Evolutionary conservation across 768 basidiomycete genomes (phyloP), one percentile per base, ranked within the genome.

Genomic region (Imleria badia): DNA sequence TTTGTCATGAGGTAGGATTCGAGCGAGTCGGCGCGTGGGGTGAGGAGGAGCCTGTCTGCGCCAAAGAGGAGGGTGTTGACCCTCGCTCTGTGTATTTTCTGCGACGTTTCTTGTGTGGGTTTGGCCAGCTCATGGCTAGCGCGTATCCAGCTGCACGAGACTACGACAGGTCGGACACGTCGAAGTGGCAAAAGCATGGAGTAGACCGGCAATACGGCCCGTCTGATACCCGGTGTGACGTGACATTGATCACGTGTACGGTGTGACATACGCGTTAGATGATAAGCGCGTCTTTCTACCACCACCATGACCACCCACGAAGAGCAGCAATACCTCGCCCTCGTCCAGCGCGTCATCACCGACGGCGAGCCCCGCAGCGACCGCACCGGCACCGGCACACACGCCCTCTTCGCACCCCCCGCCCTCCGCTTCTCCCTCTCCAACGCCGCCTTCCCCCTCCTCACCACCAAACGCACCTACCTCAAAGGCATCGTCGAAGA

Each of bases 381-480:
- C 67, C 85, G 96, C 45, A 99, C 96, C 0, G 96, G 96, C 17
- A 98, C 96, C 0, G 96, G 96, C 50, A 98, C 95, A 11, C 74
- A 91, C 61, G 87, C 95, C 46, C 69, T 96, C 68, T 98, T 99
- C 67, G 95, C 94, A 0, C 96, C 96, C 7, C 89, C 87, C 3
- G 79, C 86, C 13, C 76, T 99, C 47, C 89, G 94, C 15, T 99
- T 99, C 79, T 89, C 90, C 15, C 87, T 98, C 52, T 74, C 81
- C 7, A 68, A 89, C 68, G 74, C 78, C 48, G 82, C 86, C 5
- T 78, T 99, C 5, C 96, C 96, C 4, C 82, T 98, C 14, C 78
- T 98, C 36, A 98, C 96, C 19, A 99, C 96, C 0, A 99, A 99
- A 70, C 86, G 91, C 55, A 96, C 94, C 4, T 98, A 97, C 67